Percentiles rank a stretch among this genome's conserved stretches.
These are phyloP conservation scores for Sarcodon aspratus DNA, from an alignment of 768 basidiomycete species.

Conservation along the genomic window DNA sequence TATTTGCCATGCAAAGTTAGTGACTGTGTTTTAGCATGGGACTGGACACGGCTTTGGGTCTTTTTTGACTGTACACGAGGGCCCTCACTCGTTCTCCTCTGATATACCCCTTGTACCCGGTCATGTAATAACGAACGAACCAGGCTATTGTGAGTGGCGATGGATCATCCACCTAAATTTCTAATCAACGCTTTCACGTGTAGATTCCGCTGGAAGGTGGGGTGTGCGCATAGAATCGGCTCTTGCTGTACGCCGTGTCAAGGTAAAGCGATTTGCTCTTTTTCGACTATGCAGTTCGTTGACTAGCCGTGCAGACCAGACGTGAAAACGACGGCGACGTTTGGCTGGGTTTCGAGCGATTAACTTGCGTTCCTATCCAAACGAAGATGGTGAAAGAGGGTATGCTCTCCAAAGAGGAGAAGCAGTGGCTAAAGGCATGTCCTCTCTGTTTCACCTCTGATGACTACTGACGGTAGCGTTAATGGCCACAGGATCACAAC, in stretches of 20 bases:
- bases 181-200: not conserved
- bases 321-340: conserved; percentile 58
- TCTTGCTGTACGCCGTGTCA: conserved; percentile 58
- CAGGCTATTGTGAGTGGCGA: conserved; percentile 71
- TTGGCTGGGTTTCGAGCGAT: conserved; percentile 87
- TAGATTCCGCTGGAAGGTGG: conserved; percentile 66
- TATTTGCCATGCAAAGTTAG: not conserved
- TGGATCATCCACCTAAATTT: not conserved
- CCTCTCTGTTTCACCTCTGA: not conserved
- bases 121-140: conserved; percentile 89
- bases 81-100: conserved; percentile 69
- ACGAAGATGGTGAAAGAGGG: conserved; percentile 77
- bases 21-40: conserved; percentile 46
- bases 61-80: conserved; percentile 80
- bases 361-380: conserved; percentile 93
- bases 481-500: conserved; percentile 58
- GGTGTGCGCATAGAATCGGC: conserved; percentile 92
- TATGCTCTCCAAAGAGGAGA: conserved; percentile 81
- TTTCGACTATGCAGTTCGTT: conserved; percentile 5
- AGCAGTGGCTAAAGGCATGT: conserved; percentile 67
- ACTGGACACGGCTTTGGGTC: conserved; percentile 88
- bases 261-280: conserved; percentile 21
- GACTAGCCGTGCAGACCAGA: conserved; percentile 38
- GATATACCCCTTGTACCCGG: conserved; percentile 67
- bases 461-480: not conserved